Conservation (phyloP, 1,139 yeast genomes). For the Candida glucosophila region DNA sequence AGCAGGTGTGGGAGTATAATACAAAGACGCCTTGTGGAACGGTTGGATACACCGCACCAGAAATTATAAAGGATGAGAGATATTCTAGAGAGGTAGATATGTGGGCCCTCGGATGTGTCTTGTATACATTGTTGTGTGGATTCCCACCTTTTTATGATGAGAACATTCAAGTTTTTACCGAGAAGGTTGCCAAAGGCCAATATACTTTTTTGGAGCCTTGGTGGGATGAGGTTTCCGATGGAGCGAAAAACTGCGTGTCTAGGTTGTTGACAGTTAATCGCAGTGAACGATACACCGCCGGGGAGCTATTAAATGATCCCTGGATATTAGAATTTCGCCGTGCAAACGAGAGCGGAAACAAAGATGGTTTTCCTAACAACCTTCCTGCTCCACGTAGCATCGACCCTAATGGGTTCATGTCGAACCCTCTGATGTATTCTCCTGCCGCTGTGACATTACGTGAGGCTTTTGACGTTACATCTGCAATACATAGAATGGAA, state of each 20-base stretch:
- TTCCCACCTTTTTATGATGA: conserved; percentile 58
- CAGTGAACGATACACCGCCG: conserved; percentile 62
- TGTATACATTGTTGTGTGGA: conserved; percentile 52
- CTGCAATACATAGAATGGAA: conserved; percentile 89
- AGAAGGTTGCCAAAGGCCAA: conserved; percentile 52
- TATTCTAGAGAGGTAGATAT: conserved; percentile 56
- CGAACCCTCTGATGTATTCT: conserved; percentile 38
- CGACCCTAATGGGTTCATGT: conserved; percentile 5
- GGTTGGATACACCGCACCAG: conserved; percentile 58
- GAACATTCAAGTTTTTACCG: conserved; percentile 45
- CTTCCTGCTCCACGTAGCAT: conserved; percentile 11
- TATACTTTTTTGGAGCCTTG: conserved; percentile 51
- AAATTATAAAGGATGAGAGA: conserved; percentile 48
- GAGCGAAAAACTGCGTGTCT: conserved; percentile 58
- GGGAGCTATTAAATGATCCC: conserved; percentile 74
- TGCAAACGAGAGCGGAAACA: conserved; percentile 2
- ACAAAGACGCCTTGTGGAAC: conserved; percentile 61
- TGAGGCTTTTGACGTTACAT: conserved; percentile 90
- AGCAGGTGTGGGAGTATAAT: conserved; percentile 48
- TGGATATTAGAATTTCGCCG: conserved; percentile 45
- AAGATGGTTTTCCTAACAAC: conserved; percentile 2
- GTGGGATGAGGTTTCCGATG: conserved; percentile 54
- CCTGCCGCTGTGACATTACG: conserved; percentile 93
- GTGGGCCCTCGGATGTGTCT: conserved; percentile 59
- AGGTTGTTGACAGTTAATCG: conserved; percentile 81